These are phyloP conservation scores for Monosporozyma servazzii DNA, from an alignment of 805 yeast genomes.

Conservation along the genomic window DNA sequence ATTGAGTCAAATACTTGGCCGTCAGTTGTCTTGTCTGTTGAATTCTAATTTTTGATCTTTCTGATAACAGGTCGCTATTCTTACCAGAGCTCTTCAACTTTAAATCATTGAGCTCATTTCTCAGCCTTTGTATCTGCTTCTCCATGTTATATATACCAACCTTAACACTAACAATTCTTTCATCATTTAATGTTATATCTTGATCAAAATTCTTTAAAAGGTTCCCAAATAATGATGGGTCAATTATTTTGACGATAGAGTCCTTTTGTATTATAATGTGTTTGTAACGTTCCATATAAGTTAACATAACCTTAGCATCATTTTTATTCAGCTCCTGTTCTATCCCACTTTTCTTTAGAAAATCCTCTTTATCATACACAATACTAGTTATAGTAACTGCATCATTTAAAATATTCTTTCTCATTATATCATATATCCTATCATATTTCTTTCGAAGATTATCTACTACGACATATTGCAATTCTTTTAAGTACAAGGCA, in stretches of 20 bases:
- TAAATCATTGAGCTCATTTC: constrained; percentile 15
- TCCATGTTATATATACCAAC: constrained; percentile 13
- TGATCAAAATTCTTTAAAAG: constrained; percentile 9
- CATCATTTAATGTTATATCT: constrained; percentile 29
- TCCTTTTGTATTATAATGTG: constrained; percentile 9
- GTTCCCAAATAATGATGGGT: constrained; percentile 10
- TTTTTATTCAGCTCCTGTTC: neutral
- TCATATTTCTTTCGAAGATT: constrained; percentile 9
- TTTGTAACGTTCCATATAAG: constrained; percentile 13
- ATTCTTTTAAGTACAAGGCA: constrained; percentile 13
- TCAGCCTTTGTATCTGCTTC: constrained; percentile 14
- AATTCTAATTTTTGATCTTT: constrained; percentile 26
- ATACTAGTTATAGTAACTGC: constrained; percentile 19
- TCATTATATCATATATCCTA: constrained; percentile 7
- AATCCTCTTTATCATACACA: constrained; percentile 13
- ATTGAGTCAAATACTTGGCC: constrained; percentile 27
- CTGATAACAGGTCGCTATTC: constrained; percentile 17
- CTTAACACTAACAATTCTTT: constrained; percentile 29
- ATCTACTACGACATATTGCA: constrained; percentile 10
- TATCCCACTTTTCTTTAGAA: constrained; percentile 10
- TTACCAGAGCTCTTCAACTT: constrained; percentile 14
- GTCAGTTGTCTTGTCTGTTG: constrained; percentile 31
- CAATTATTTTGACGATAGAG: constrained; percentile 16
- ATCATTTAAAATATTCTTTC: constrained; percentile 9
- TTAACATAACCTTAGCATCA: constrained; percentile 13